Evolutionary conservation across 1,284 basidiomycete species (phyloP).

Genomic region (Ganoderma meredithae): DNA sequence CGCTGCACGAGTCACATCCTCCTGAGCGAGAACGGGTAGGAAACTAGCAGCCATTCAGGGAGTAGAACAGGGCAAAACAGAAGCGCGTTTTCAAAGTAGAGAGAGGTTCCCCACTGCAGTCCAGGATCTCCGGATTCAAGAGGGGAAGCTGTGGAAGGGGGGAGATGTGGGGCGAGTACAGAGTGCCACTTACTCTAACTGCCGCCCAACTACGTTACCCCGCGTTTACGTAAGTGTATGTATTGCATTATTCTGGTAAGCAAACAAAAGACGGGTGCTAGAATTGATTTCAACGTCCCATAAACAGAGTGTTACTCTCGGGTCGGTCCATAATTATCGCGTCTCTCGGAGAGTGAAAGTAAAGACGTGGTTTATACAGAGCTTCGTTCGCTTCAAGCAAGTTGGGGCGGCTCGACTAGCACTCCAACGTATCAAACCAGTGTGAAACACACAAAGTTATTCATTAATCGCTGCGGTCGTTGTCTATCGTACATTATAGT

Average conservation of each 20-base stretch:
- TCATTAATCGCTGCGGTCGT: background rate
- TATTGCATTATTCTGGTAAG: background rate
- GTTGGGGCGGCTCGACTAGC: too few species aligned
- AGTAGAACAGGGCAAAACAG: background rate
- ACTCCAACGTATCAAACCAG: background rate
- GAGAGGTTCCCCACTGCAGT: background rate
- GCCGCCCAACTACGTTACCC: background rate
- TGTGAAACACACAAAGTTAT: background rate
- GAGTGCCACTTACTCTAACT: background rate
- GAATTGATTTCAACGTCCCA: too few species aligned
- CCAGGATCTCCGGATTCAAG: too few species aligned
- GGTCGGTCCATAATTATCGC: too few species aligned
- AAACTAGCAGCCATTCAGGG: slow-evolving; percentile 39
- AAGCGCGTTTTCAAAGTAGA: background rate
- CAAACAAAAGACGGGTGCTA: background rate
- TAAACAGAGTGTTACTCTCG: too few species aligned
- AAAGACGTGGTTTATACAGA: too few species aligned
- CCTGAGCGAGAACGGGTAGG: slow-evolving; percentile 51
- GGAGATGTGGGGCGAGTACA: background rate
- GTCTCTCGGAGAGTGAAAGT: too few species aligned
- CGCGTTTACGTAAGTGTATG: background rate
- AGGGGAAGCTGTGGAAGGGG: background rate
- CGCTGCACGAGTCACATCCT: slow-evolving; percentile 55
- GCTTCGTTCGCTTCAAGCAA: too few species aligned
- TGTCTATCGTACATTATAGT: slow-evolving; percentile 22